Evolutionary conservation across 2,329 filamentous ascomycete species (phyloP), one percentile per base, ranked within the genome.

Genomic region (Davidsoniella neocaledoniae): DNA sequence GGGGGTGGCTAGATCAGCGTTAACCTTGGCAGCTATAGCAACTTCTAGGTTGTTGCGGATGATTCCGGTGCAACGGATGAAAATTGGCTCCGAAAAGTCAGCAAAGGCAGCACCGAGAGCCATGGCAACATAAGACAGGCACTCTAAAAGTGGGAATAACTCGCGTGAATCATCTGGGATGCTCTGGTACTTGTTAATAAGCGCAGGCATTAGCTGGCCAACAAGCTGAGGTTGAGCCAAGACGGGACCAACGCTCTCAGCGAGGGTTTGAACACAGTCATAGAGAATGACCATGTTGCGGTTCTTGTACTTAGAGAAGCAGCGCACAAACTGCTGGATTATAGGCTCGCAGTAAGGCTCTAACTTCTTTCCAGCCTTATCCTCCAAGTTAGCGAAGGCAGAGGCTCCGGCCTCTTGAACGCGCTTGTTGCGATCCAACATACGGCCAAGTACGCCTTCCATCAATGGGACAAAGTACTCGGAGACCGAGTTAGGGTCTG

Each of bases 261-360:
- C 91, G 51, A 98, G 71, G 0, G 91, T 98, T 67, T 98, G 91
- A 33, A 98, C 86, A 63, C 91, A 96, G 66, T 98, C 91, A 68
- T 98, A 98, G 33, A 98, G 76, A 49, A 96, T 93, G 68, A 93
- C 95, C 79, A 96, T 95, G 68, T 98, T 98, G 59, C 86, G 82
- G 65, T 96, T 90, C 72, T 98, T 96, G 76, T 96, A 98, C 65
- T 84, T 87, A 48, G 72, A 76, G 65, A 98, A 98, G 64, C 91
- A 98, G 54, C 76, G 73, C 48, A 95, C 87, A 60, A 90, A 96
- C 62, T 96, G 91, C 54, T 81, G 81, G 48, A 96, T 77, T 58
- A 98, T 96, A 23, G 88, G 85, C 25, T 81, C 75, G 58, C 86
- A 88, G 66, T 95, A 98, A 0, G 86, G 86, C 55, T 81, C 79